Base-by-base conservation (phyloP, 306 rosid species). In the Trichosanthes truncata region DNA sequence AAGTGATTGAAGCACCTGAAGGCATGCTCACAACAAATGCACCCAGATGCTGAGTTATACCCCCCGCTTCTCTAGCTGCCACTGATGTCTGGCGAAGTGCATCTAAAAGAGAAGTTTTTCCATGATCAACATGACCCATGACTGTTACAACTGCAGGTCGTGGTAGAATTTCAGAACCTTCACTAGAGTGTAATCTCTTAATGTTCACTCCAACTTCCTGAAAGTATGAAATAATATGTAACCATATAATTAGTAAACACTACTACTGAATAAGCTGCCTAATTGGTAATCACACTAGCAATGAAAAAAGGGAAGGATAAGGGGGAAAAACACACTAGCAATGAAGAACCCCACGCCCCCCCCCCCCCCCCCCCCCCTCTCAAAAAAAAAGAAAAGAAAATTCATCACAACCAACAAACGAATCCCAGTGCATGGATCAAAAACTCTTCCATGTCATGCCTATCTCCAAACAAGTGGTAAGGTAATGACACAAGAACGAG, bases 81-180 rank as follows among this genome's bases (percentile, higher is more conserved):
- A 95, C 97, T 59, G 98, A 90, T 23, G 98, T 95, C 86, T 86
- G 93, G 57, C 97, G 97, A 75, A 95, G 80, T 80, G 98, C 91
- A 87, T 95, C 98, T 9, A 95, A 88, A 83, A 95, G 97, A 40
- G 97, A 95, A 76, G 98, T 95, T 89, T 95, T 95, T 48, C 98
- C 96, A 78, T 95, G 98, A 80, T 95, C 98, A 62, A 95, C 98
- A 80, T 95, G 98, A 67, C 98, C 98, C 98, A 95, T 95, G 63
- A 95, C 98, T 13, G 98, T 95, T 38, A 95, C 90, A 84, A 95
- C 98, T 26, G 98, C 87, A 45, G 96, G 87, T 36, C 97, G 91
- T 11, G 96, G 91, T 86, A 85, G 69, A 84, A 91, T 67, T 77
- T 95, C 92, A 13, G 84, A 23, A 72, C 98, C 97, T 83, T 91